Evolutionary conservation across 805 yeast genomes (phyloP).

Genomic region (Wickerhamomyces xylosicus): DNA sequence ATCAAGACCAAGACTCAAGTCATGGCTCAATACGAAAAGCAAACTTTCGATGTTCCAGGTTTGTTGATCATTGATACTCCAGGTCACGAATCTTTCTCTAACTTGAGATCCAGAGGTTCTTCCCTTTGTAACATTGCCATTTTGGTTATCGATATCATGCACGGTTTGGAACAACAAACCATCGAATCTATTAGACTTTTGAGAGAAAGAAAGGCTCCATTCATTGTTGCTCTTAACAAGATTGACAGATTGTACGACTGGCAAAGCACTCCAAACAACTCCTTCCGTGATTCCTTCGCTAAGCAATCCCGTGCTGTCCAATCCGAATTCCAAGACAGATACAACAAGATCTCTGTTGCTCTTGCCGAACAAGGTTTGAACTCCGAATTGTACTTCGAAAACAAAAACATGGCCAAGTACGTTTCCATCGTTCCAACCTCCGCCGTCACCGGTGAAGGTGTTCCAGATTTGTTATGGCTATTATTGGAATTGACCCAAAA

Average conservation of each 20-base stretch:
- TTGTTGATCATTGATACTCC: slow-evolving; percentile 95
- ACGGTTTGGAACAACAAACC: slow-evolving; percentile 97
- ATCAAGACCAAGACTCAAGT: slow-evolving; percentile 85
- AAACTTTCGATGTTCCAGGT: slow-evolving; percentile 93
- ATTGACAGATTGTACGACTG: slow-evolving; percentile 96
- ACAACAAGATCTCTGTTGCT: slow-evolving; percentile 75
- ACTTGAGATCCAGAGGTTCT: slow-evolving; percentile 97
- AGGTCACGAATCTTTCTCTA: slow-evolving; percentile 99
- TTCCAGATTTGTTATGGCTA: slow-evolving; percentile 95
- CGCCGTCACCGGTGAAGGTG: slow-evolving; percentile 99
- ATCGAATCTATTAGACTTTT: slow-evolving; percentile 85
- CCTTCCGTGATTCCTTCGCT: slow-evolving; percentile 89
- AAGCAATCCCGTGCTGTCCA: slow-evolving; percentile 79
- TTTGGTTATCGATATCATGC: slow-evolving; percentile 97
- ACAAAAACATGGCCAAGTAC: slow-evolving; percentile 84
- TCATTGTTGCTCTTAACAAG: slow-evolving; percentile 93
- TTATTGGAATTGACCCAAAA: slow-evolving; percentile 91
- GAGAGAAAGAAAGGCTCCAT: slow-evolving; percentile 97
- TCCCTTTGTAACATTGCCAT: slow-evolving; percentile 98
- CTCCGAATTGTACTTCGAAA: slow-evolving; percentile 92
- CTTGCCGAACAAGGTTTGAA: slow-evolving; percentile 97
- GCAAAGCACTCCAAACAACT: slow-evolving; percentile 83
- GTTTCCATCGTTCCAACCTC: slow-evolving; percentile 98
- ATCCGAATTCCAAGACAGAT: slow-evolving; percentile 85
- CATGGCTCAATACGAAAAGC: slow-evolving; percentile 79